Evolutionary conservation across 176 grass and related monocot species (phyloP), one percentile per base, ranked within the genome.

Genomic region (Canna indica): DNA sequence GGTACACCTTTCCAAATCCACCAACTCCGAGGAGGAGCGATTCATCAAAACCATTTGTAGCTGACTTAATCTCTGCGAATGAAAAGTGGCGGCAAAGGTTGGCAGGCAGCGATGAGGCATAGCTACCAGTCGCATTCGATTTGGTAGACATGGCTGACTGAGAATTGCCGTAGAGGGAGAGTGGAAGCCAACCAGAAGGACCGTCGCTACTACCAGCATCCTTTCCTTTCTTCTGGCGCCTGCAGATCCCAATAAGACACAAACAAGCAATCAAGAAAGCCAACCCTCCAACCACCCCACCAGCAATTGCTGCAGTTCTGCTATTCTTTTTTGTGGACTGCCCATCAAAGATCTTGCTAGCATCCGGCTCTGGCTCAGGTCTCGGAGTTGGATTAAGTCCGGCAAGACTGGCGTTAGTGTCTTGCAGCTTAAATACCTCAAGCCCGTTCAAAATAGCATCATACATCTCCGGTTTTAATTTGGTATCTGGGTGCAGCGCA

Each of bases 361-460:
- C 24, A 47, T 75, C 60, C 15, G 68, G 46, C 66, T 47, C 27
- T 15, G 70, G 48, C 65, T 80, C 22, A 12, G 47, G 57, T 34
- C 24, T 45, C 4, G 67, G 27, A 7, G 41, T 27, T 7, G 78
- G 78, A 52, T 70, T 81, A 54, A 74, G 73, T 25, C 74, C 83
- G 22, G 79, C 79, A 68, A 86, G 74, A 70, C 45, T 84, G 14
- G 48, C 67, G n/a, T 62, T 73, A 6, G 3, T 20, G 20, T 68
- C 68, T 61, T 64, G 44, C 24, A 86, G 22, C 68, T 85, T 86
- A 47, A 86, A 86, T 50, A 86, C 63, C 78, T 86, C 79, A 11
- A 86, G 74, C 22, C 83, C 83, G 64, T 86, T 86, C 61, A 81
- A 68, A 57, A 86, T 77, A 30, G 83, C 83, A 74, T 86, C 78